These are phyloP conservation scores for Chrysanthemum makinoi DNA, from an alignment of 129 eudicot genomes.

Conservation along the genomic window DNA sequence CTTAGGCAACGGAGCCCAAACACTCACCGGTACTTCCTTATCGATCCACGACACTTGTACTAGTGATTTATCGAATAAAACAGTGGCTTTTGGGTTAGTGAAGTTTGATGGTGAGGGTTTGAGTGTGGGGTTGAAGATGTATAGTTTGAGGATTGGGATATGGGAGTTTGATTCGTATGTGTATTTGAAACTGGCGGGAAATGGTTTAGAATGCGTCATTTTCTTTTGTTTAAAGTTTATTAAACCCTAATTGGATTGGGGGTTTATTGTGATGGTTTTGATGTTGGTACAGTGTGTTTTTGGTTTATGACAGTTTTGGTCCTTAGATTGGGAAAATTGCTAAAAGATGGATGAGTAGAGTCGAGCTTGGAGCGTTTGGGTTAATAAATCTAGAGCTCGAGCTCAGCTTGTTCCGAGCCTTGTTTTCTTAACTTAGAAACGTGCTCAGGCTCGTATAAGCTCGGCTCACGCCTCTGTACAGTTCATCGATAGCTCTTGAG, in stretches of 20 bases:
- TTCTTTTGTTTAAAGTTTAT: not conserved
- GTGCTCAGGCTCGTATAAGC: no score
- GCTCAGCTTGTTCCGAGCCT: no score
- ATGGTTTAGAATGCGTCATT: constrained; percentile 24
- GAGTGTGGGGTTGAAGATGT: constrained; percentile 42
- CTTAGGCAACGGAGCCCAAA: constrained; percentile 69
- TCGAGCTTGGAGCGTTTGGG: no score
- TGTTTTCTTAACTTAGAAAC: no score
- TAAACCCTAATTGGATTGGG: constrained; percentile 12
- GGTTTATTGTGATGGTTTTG: not conserved
- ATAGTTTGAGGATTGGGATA: constrained; percentile 55
- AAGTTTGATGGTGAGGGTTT: constrained; percentile 41
- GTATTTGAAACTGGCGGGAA: constrained; percentile 59
- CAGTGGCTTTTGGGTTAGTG: constrained; percentile 30
- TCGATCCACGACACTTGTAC: constrained; percentile 42
- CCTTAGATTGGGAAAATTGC: no score
- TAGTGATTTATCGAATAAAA: constrained; percentile 44
- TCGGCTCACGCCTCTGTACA: not conserved
- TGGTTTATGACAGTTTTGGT: not conserved
- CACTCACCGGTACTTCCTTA: not conserved
- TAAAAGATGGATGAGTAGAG: no score
- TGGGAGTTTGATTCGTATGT: constrained; percentile 96
- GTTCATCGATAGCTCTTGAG: no score
- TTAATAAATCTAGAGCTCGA: no score
- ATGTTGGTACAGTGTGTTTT: not conserved